Conservation (phyloP, 2,329 filamentous ascomycete species). For the Delphinella strobiligena region DNA sequence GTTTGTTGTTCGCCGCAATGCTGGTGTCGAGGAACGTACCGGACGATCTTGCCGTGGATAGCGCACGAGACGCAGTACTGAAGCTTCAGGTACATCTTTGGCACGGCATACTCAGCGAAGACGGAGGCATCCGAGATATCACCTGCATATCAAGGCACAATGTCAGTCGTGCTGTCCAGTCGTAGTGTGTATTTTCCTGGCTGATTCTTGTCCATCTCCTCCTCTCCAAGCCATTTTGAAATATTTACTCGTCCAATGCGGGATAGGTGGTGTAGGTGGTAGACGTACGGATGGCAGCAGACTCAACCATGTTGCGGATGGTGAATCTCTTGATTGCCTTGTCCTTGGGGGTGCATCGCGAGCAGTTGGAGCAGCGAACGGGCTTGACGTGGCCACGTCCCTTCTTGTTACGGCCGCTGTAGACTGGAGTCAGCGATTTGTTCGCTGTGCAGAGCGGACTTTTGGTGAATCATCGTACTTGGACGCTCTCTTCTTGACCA, state of each 20-base stretch:
- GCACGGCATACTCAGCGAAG: conserved; percentile 97
- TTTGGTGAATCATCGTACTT: conserved; percentile 44
- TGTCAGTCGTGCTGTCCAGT: too few relatives aligned
- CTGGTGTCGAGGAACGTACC: conserved; percentile 74
- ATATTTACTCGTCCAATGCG: too few relatives aligned
- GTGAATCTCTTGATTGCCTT: conserved; percentile 99
- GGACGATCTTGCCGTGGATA: conserved; percentile 99
- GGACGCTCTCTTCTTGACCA: conserved; percentile 67
- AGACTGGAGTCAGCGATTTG: conserved; percentile 12
- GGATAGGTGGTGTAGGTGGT: conserved; percentile 7
- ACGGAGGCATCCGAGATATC: conserved; percentile 99
- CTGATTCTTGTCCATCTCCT: too few relatives aligned
- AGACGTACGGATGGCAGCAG: conserved; percentile 93
- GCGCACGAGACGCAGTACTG: conserved; percentile 99
- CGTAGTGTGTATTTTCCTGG: too few relatives aligned
- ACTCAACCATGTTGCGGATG: conserved; percentile 99
- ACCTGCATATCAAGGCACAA: conserved; percentile 63
- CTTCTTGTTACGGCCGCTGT: conserved; percentile 98
- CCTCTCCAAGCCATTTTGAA: too few relatives aligned
- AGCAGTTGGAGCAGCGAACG: conserved; percentile 87
- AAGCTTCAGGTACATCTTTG: conserved; percentile 99
- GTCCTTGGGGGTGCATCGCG: conserved; percentile 81
- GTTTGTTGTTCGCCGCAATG: background rate
- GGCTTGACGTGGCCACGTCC: conserved; percentile 99
- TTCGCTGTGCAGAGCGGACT: conserved; percentile 4